phyloP scores from a whole-genome alignment of 2,329 filamentous ascomycete genomes.

The Fusarium camptoceras region DNA sequence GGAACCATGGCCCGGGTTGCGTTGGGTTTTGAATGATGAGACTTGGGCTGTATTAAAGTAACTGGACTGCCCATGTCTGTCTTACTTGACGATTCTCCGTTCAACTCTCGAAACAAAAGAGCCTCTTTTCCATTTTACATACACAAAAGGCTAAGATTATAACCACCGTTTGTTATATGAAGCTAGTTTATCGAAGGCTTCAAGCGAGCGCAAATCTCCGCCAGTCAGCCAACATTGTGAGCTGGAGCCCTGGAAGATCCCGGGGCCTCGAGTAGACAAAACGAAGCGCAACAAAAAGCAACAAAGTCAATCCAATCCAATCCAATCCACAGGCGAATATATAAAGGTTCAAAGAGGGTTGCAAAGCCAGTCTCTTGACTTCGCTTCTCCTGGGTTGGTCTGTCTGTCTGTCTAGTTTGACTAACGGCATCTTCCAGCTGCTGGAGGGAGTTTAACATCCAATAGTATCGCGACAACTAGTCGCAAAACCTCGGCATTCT shows the following conservation, averaged over 20 bases:
- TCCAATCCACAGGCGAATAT: not conserved
- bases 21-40: constrained; percentile 30
- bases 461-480: constrained; percentile 21
- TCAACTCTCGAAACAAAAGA: not conserved
- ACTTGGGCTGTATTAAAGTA: constrained; percentile 34
- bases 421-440: not conserved
- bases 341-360: constrained; percentile 20
- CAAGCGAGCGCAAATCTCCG: constrained; percentile 41
- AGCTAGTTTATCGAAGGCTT: constrained; percentile 32
- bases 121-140: not conserved
- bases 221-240: constrained; percentile 29
- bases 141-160: constrained; percentile 4
- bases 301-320: constrained; percentile 7
- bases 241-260: constrained; percentile 16
- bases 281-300: constrained; percentile 14
- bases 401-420: not conserved
- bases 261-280: constrained; percentile 20
- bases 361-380: not conserved
- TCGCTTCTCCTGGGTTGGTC: constrained; percentile 7
- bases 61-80: constrained; percentile 1
- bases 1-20: constrained; percentile 7
- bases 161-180: constrained; percentile 29
- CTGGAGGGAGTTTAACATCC: not conserved
- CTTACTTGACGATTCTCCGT: not conserved
- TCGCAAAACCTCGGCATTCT: constrained; percentile 16